Percentiles rank a stretch among this genome's conserved stretches.
Conservation (phyloP, 208 protist genomes). For the Trypanosoma theileri region DNA sequence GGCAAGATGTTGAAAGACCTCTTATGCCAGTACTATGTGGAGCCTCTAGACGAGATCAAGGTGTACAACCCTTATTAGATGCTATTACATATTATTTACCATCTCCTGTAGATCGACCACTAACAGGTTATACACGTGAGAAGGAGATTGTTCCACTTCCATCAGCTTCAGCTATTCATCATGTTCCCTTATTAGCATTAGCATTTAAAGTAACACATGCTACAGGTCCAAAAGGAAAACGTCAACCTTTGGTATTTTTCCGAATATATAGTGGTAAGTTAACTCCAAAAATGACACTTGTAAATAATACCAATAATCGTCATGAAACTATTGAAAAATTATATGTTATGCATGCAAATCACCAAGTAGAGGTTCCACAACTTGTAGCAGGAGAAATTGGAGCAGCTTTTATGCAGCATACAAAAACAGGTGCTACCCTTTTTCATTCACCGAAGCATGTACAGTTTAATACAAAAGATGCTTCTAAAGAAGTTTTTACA, state of each 20-base stretch:
- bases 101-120: slow-evolving; percentile 82
- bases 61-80: slow-evolving; percentile 93
- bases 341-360: slow-evolving; percentile 91
- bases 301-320: slow-evolving; percentile 63
- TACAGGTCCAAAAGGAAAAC: slow-evolving; percentile 55
- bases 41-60: slow-evolving; percentile 85
- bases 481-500: slow-evolving; percentile 47
- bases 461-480: slow-evolving; percentile 5
- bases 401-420: slow-evolving; percentile 64
- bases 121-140: slow-evolving; percentile 44
- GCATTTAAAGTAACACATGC: slow-evolving; percentile 93
- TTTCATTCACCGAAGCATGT: slow-evolving; percentile 30
- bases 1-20: slow-evolving; percentile 18
- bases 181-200: slow-evolving; percentile 74
- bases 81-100: slow-evolving; percentile 90
- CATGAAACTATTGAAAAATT: slow-evolving; percentile 68
- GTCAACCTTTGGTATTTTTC: slow-evolving; percentile 87
- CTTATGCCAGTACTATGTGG: slow-evolving; percentile 91
- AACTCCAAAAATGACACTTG: slow-evolving; percentile 53
- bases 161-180: slow-evolving; percentile 29
- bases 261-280: slow-evolving; percentile 91
- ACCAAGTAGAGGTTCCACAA: slow-evolving; percentile 71
- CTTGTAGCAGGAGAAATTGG: slow-evolving; percentile 79
- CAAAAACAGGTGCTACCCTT: slow-evolving; percentile 82
- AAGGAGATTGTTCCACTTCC: slow-evolving; percentile 51